Evolutionary conservation across 352 stramenopile species (phyloP).

Genomic region (Nothophytophthora sp.): DNA sequence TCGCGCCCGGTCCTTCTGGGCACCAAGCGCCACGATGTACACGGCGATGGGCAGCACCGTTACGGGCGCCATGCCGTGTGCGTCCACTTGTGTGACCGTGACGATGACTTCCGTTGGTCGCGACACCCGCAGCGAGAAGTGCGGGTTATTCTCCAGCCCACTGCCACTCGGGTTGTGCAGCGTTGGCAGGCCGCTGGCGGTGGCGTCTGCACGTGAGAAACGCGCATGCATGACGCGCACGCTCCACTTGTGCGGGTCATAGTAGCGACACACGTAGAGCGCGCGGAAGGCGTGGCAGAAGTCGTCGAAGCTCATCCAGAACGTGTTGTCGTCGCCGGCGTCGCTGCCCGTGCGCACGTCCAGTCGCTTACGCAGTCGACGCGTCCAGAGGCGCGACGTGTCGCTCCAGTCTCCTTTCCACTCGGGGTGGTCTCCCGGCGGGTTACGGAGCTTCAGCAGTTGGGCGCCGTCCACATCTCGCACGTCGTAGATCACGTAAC

Average conservation of each 20-base stretch:
- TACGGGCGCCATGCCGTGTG: slow-evolving; percentile 56
- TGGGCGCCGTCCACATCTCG: slow-evolving; percentile 81
- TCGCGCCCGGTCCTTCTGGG: slow-evolving; percentile 54
- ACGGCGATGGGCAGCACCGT: slow-evolving; percentile 69
- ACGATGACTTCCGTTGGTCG: slow-evolving; percentile 86
- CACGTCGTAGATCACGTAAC: slow-evolving; percentile 93
- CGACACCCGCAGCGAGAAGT: slow-evolving; percentile 79
- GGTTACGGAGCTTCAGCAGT: slow-evolving; percentile 91
- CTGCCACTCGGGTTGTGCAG: slow-evolving; percentile 78
- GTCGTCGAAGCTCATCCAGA: slow-evolving; percentile 96
- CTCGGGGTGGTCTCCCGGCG: slow-evolving; percentile 90
- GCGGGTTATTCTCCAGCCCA: slow-evolving; percentile 86
- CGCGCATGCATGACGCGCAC: slow-evolving; percentile 38
- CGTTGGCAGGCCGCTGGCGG: slow-evolving; percentile 82
- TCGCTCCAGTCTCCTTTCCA: slow-evolving; percentile 96
- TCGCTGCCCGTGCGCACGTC: slow-evolving; percentile 59
- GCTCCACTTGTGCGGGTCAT: slow-evolving; percentile 88
- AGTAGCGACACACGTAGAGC: slow-evolving; percentile 93
- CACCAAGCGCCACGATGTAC: slow-evolving; percentile 62
- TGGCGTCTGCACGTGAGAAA: slow-evolving; percentile 61
- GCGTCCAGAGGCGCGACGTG: slow-evolving; percentile 90
- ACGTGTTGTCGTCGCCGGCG: slow-evolving; percentile 89
- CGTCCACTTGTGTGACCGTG: slow-evolving; percentile 84
- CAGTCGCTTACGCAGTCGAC: slow-evolving; percentile 83
- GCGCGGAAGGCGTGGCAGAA: slow-evolving; percentile 91